These are phyloP conservation scores for Gamsiella multidivaricata DNA, from an alignment of 192 early-diverging fungal genomes.

Conservation along the genomic window DNA sequence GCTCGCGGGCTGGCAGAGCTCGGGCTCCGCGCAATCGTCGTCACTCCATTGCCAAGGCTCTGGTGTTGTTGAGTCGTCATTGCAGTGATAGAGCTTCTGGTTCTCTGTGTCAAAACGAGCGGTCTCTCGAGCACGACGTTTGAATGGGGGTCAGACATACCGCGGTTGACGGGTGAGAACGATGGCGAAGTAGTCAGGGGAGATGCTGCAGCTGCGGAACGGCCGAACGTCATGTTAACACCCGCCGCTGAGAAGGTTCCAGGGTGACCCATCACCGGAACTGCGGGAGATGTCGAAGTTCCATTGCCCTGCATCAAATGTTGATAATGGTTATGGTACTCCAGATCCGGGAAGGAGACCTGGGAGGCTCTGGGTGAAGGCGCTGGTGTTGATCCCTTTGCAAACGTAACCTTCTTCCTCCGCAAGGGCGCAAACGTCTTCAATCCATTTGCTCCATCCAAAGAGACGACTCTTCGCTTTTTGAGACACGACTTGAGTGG, in stretches of 20 bases:
- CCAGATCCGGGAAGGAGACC: slow-evolving; percentile 5
- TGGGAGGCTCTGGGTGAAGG: slow-evolving; percentile 31
- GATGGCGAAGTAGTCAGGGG: too few relatives aligned
- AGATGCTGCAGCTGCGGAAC: background rate
- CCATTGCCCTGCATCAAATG: background rate
- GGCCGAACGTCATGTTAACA: background rate
- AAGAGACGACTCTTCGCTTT: background rate
- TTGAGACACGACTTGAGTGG: slow-evolving; percentile 43
- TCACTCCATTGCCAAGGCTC: too few relatives aligned
- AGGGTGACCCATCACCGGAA: too few relatives aligned
- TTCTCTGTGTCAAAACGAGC: background rate
- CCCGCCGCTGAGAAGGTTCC: background rate
- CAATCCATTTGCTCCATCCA: background rate
- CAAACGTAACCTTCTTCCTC: slow-evolving; percentile 37
- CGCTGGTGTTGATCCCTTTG: slow-evolving; percentile 34
- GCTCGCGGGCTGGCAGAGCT: slow-evolving; percentile 6
- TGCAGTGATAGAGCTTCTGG: too few relatives aligned
- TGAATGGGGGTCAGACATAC: background rate
- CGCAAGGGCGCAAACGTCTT: too few relatives aligned
- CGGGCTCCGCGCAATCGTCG: background rate
- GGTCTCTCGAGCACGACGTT: too few relatives aligned
- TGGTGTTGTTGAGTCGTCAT: too few relatives aligned
- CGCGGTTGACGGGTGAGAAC: too few relatives aligned
- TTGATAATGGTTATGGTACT: background rate
- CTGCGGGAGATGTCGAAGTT: background rate